Percentiles rank a stretch among this genome's conserved stretches.
Conservation (phyloP, 176 grass and related monocot species). For the Microstegium vimineum region DNA sequence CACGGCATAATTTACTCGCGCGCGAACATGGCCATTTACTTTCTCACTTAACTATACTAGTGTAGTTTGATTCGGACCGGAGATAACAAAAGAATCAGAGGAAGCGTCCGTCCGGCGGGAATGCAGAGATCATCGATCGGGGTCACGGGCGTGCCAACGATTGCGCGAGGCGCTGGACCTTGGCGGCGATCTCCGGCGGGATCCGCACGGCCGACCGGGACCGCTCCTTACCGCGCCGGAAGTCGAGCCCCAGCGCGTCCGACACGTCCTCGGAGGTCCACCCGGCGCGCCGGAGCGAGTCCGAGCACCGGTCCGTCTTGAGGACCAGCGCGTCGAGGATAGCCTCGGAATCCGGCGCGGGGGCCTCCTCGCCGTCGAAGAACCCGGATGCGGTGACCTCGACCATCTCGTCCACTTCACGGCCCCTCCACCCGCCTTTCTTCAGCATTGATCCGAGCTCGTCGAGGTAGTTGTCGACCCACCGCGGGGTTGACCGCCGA, state of each 20-base stretch:
- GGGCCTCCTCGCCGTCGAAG: slow-evolving; percentile 59
- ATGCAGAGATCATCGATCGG: neutral
- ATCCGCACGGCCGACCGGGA: slow-evolving; percentile 30
- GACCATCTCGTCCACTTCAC: slow-evolving; percentile 82
- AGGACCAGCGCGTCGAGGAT: slow-evolving; percentile 76
- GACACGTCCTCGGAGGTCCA: slow-evolving; percentile 93
- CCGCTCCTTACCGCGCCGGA: slow-evolving; percentile 31
- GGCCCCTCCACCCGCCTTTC: slow-evolving; percentile 81
- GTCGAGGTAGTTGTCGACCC: slow-evolving; percentile 84
- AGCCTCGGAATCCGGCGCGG: slow-evolving; percentile 44
- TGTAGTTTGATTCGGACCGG: slow-evolving; percentile 33
- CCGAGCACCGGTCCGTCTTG: slow-evolving; percentile 65
- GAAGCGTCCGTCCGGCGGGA: neutral
- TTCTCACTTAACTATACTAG: slow-evolving; percentile 17
- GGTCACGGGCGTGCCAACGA: slow-evolving; percentile 33
- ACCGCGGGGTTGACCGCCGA: slow-evolving; percentile 38
- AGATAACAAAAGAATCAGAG: neutral
- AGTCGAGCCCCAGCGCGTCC: slow-evolving; percentile 65
- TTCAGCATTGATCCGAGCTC: slow-evolving; percentile 66
- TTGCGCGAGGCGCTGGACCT: slow-evolving; percentile 64
- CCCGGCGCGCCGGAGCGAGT: slow-evolving; percentile 75
- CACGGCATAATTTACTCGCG: slow-evolving; percentile 33
- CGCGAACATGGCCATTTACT: slow-evolving; percentile 44
- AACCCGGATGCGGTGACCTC: slow-evolving; percentile 51
- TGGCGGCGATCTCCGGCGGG: slow-evolving; percentile 73